These are phyloP conservation scores for Aspergillus hiratsukae DNA, from an alignment of 2,329 filamentous ascomycete genomes.

Conservation along the genomic window DNA sequence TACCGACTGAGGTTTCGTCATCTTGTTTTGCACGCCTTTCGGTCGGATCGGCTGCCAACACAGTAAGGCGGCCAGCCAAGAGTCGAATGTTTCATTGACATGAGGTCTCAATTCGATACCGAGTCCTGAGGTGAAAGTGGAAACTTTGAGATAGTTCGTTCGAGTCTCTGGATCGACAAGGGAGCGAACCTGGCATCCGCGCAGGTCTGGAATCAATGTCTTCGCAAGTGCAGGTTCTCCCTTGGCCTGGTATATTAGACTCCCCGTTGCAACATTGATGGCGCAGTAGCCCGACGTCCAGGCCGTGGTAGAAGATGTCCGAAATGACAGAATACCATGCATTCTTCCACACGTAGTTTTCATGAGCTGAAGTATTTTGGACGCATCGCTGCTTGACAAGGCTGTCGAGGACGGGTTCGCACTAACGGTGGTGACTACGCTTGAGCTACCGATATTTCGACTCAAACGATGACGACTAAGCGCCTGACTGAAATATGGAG, in stretches of 20 bases:
- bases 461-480: constrained; percentile 31
- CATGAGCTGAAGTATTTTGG: constrained; percentile 48
- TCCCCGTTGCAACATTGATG: constrained; percentile 48
- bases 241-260: constrained; percentile 48
- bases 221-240: constrained; percentile 46
- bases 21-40: constrained; percentile 48
- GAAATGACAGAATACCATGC: constrained; percentile 50
- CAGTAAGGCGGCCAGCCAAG: constrained; percentile 48
- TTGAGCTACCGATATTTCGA: constrained; percentile 28
- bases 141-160: constrained; percentile 45
- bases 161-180: constrained; percentile 44
- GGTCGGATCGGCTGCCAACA: constrained; percentile 50
- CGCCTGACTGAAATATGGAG: constrained; percentile 31
- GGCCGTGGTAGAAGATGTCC: constrained; percentile 37
- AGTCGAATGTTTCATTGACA: constrained; percentile 49
- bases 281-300: constrained; percentile 50
- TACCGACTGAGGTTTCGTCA: constrained; percentile 46
- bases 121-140: constrained; percentile 45
- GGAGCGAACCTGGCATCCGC: constrained; percentile 47
- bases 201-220: constrained; percentile 46
- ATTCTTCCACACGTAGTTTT: constrained; percentile 50
- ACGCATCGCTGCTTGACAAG: constrained; percentile 42
- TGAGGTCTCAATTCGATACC: constrained; percentile 46
- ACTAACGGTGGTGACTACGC: constrained; percentile 21
- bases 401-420: constrained; percentile 26